Evolutionary conservation across 306 rosid species (phyloP).

Genomic region (Albizia julibrissin): DNA sequence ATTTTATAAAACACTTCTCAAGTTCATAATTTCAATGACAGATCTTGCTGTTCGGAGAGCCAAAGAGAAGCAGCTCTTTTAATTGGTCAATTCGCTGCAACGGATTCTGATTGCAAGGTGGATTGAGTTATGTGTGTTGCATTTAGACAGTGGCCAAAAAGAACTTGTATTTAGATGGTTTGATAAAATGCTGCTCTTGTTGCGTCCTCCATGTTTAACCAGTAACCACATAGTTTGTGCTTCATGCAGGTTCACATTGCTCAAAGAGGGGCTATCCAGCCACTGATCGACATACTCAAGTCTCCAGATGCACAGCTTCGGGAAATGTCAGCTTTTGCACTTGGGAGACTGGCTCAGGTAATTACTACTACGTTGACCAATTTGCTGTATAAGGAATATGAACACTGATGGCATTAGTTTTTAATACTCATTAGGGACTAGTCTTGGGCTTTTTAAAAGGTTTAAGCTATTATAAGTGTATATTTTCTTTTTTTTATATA

Average conservation of each 20-base stretch:
- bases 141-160: background rate
- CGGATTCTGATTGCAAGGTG: conserved; percentile 77
- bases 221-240: conserved; percentile 20
- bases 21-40: conserved; percentile 24
- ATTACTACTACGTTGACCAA: conserved; percentile 12
- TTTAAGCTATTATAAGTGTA: background rate
- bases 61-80: conserved; percentile 72
- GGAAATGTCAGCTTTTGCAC: conserved; percentile 96
- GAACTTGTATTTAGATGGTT: conserved; percentile 1
- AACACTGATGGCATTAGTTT: conserved; percentile 9
- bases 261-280: conserved; percentile 90
- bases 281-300: conserved; percentile 88
- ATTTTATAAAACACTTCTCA: background rate
- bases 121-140: background rate
- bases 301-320: conserved; percentile 70
- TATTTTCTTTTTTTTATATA: background rate
- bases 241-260: conserved; percentile 65
- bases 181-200: background rate
- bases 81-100: conserved; percentile 77
- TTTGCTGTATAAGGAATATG: conserved; percentile 1
- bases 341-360: conserved; percentile 98
- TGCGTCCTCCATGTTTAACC: background rate
- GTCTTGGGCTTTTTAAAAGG: background rate
- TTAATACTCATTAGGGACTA: conserved; percentile 24
- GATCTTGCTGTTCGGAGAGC: conserved; percentile 62